A percentile compares a stretch with the other conserved stretches of the same genome.
These are phyloP conservation scores for Leccinellum rugosiceps DNA, from an alignment of 768 basidiomycete species.

Conservation along the genomic window DNA sequence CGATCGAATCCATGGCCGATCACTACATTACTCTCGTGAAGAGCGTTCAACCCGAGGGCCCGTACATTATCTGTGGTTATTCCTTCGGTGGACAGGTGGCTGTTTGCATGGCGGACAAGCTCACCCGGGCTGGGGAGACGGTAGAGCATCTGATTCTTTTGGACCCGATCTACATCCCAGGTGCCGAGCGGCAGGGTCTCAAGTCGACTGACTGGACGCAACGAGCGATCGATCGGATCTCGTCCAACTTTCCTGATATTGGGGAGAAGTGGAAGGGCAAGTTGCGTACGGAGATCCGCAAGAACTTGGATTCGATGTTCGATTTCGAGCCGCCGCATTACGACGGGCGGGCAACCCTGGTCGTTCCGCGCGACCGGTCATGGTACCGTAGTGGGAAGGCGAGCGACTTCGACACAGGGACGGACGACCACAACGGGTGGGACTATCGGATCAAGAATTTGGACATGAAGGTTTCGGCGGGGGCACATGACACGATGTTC, in stretches of 20 bases:
- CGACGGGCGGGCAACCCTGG: conserved; percentile 20
- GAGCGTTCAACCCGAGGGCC: conserved; percentile 23
- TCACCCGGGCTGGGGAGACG: conserved; percentile 20
- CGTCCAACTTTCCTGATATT: conserved; percentile 31
- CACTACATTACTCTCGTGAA: conserved; percentile 32
- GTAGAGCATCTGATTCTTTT: conserved; percentile 27
- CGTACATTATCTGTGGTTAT: conserved; percentile 26
- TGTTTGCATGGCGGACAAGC: conserved; percentile 25
- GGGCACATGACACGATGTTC: conserved; percentile 32
- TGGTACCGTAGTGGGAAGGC: conserved; percentile 31
- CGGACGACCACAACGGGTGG: conserved; percentile 32
- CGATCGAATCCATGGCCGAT: conserved; percentile 30
- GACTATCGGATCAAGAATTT: conserved; percentile 25
- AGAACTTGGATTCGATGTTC: conserved; percentile 33
- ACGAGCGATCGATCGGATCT: conserved; percentile 30
- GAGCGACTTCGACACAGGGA: conserved; percentile 29
- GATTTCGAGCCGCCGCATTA: conserved; percentile 29
- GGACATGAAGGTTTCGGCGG: conserved; percentile 27
- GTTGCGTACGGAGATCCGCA: conserved; percentile 28
- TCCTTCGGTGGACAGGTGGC: conserved; percentile 32
- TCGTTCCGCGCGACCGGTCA: conserved; percentile 32
- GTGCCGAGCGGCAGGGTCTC: conserved; percentile 25
- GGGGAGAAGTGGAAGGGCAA: conserved; percentile 32
- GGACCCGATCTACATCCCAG: conserved; percentile 30
- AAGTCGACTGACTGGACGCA: conserved; percentile 32